A percentile compares a stretch with the other conserved stretches of the same genome.
Conservation (phyloP, 2,329 filamentous ascomycete species). For the Ophiostoma montium region DNA sequence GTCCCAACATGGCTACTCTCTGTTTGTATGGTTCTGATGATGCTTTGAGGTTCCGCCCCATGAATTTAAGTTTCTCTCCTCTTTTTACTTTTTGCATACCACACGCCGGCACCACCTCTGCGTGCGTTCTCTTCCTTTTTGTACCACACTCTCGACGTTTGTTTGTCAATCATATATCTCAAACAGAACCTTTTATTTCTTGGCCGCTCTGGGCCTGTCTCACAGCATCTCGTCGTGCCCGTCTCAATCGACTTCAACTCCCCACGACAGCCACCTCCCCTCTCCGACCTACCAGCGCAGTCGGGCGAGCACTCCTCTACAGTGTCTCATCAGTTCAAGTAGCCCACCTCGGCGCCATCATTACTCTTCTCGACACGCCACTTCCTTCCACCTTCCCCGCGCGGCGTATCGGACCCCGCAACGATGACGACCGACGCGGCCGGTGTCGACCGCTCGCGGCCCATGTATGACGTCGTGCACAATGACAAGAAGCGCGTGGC, state of each 20-base stretch:
- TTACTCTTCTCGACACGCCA: not conserved
- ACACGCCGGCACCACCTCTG: not conserved
- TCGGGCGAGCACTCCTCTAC: too few relatives aligned
- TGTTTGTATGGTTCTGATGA: not conserved
- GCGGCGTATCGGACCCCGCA: not conserved
- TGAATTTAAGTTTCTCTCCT: not conserved
- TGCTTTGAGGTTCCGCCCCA: too few relatives aligned
- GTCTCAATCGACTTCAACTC: not conserved
- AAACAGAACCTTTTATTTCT: not conserved
- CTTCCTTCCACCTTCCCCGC: not conserved
- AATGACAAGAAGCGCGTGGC: conserved; percentile 62
- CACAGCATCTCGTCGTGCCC: not conserved
- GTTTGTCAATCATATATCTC: too few relatives aligned
- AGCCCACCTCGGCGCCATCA: not conserved
- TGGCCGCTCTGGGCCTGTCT: not conserved
- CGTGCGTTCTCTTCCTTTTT: too few relatives aligned
- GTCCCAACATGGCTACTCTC: not conserved
- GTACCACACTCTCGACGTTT: not conserved
- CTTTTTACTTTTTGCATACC: not conserved
- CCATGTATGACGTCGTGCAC: conserved; percentile 18
- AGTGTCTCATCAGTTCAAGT: too few relatives aligned
- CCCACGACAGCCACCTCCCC: not conserved
- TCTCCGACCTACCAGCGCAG: too few relatives aligned
- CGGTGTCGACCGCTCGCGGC: conserved; percentile 3
- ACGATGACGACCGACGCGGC: conserved; percentile 20